phyloP scores from a whole-genome alignment of 805 yeast species.

The Schizosaccharomyces lindneri region DNA sequence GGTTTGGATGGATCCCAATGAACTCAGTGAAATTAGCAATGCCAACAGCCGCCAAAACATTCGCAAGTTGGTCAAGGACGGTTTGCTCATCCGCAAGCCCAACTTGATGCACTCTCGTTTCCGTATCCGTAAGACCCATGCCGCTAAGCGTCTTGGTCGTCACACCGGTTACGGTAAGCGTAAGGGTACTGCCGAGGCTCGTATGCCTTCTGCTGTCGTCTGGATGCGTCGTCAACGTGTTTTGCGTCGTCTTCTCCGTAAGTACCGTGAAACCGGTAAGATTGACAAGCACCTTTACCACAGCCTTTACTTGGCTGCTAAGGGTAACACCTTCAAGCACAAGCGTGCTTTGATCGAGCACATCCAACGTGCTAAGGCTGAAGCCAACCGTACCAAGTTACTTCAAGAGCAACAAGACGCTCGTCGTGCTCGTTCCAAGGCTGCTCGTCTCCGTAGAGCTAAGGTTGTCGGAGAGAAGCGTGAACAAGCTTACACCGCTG shows the following conservation, averaged over 20 bases:
- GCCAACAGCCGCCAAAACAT: slow-evolving; percentile 95
- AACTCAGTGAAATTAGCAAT: slow-evolving; percentile 81
- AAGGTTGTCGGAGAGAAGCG: slow-evolving; percentile 94
- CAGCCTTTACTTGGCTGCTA: slow-evolving; percentile 85
- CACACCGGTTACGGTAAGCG: slow-evolving; percentile 99
- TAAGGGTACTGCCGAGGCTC: slow-evolving; percentile 99
- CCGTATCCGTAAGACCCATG: slow-evolving; percentile 91
- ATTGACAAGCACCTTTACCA: slow-evolving; percentile 98
- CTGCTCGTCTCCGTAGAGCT: slow-evolving; percentile 98
- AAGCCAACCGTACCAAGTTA: slow-evolving; percentile 96
- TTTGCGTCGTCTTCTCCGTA: slow-evolving; percentile 90
- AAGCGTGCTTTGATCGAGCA: slow-evolving; percentile 99
- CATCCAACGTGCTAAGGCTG: slow-evolving; percentile 99
- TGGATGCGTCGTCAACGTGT: slow-evolving; percentile 99
- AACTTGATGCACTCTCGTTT: slow-evolving; percentile 92
- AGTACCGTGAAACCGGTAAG: slow-evolving; percentile 99
- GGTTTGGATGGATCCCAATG: slow-evolving; percentile 98
- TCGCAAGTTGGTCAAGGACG: slow-evolving; percentile 93
- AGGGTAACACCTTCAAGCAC: slow-evolving; percentile 99
- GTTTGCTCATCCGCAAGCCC: slow-evolving; percentile 97
- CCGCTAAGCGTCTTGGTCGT: slow-evolving; percentile 95
- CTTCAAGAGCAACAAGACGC: slow-evolving; percentile 98
- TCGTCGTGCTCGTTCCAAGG: slow-evolving; percentile 95
- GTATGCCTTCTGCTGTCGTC: slow-evolving; percentile 84
- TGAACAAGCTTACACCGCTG: slow-evolving; percentile 74